A percentile compares a stretch with the other conserved stretches of the same genome.
These are phyloP conservation scores for Collybia nuda DNA, from an alignment of 768 basidiomycete genomes.

Conservation along the genomic window DNA sequence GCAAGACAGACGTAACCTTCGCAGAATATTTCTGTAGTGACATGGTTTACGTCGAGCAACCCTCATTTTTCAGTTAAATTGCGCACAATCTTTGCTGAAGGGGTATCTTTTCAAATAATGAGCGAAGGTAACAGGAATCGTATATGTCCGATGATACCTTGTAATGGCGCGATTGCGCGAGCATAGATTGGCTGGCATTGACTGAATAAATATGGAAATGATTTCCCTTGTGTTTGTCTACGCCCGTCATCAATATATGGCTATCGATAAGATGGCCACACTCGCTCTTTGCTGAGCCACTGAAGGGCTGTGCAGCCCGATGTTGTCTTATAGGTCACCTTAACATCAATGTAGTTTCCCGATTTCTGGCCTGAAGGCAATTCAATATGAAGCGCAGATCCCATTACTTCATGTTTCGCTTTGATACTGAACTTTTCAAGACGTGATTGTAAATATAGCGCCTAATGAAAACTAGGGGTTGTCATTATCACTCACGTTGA, in stretches of 20 bases:
- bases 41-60: background rate
- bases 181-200: conserved; percentile 94
- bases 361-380: conserved; percentile 42
- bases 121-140: background rate
- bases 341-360: conserved; percentile 52
- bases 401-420: conserved; percentile 68
- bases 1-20: conserved; percentile 71
- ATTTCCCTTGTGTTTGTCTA: conserved; percentile 85
- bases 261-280: conserved; percentile 1
- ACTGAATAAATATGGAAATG: conserved; percentile 85
- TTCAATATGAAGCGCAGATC: conserved; percentile 66
- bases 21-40: conserved; percentile 76
- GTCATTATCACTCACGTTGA: conserved; percentile 35
- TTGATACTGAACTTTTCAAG: conserved; percentile 51
- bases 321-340: conserved; percentile 72
- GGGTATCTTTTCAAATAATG: conserved; percentile 56
- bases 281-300: conserved; percentile 82
- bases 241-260: background rate
- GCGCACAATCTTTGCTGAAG: conserved; percentile 80
- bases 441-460: background rate
- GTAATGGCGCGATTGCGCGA: conserved; percentile 74
- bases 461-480: background rate
- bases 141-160: conserved; percentile 43
- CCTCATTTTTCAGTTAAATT: background rate
- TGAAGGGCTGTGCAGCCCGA: conserved; percentile 75